These are phyloP conservation scores for Sporothrix phasma DNA, from an alignment of 2,329 filamentous ascomycete genomes.

Conservation along the genomic window DNA sequence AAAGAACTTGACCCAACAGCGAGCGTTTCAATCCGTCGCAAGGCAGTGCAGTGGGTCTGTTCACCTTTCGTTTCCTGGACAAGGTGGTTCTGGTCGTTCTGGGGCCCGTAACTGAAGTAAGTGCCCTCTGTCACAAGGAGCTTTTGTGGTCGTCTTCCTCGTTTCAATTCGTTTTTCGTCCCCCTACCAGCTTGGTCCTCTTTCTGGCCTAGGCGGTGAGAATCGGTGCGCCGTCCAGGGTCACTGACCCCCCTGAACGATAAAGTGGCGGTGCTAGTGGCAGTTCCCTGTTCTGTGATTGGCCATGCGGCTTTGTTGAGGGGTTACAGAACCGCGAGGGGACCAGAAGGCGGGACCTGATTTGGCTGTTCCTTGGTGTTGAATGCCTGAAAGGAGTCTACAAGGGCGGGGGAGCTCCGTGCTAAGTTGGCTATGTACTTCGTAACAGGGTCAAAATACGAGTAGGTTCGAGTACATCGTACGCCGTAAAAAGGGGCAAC, in stretches of 20 bases:
- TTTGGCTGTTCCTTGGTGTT: not conserved
- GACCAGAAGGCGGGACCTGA: not conserved
- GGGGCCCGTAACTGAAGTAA: not conserved
- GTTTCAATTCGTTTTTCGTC: not conserved
- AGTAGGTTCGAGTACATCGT: too few relatives aligned
- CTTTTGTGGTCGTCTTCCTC: not conserved
- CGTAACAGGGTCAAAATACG: not conserved
- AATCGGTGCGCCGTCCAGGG: not conserved
- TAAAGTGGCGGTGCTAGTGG: conserved; percentile 5
- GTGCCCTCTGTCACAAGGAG: conserved; percentile 2
- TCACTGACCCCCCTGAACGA: not conserved
- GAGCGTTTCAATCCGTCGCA: conserved; percentile 13
- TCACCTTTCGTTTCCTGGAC: not conserved
- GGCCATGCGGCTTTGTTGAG: conserved; percentile 5
- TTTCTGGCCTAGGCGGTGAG: conserved; percentile 14
- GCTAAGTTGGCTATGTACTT: too few relatives aligned
- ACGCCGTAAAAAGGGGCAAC: conserved; percentile 1
- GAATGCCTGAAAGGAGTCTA: not conserved
- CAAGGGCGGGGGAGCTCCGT: conserved; percentile 11
- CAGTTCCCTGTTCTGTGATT: not conserved
- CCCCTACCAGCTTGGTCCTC: not conserved
- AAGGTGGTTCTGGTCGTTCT: not conserved
- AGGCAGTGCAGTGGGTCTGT: conserved; percentile 1
- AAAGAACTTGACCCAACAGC: conserved; percentile 7
- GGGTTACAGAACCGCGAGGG: not conserved